These are phyloP conservation scores for Camillea tinctor DNA, from an alignment of 2,329 filamentous ascomycete species.

Conservation along the genomic window DNA sequence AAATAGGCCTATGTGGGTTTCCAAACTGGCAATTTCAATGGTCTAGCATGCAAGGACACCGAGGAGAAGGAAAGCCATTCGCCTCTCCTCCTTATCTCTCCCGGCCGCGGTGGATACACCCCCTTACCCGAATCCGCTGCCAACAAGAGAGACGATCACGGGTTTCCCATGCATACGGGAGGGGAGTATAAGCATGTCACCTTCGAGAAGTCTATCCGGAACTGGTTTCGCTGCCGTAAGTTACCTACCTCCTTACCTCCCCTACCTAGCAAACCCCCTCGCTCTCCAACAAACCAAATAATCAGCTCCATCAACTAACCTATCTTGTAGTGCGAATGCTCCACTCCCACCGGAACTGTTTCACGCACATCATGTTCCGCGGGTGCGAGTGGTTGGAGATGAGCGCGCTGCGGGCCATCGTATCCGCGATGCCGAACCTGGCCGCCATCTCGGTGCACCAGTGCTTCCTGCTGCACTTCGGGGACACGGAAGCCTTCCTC, in stretches of 20 bases:
- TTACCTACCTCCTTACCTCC: background rate
- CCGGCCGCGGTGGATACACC: background rate
- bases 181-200: background rate
- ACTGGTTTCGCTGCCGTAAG: background rate
- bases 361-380: slow-evolving; percentile 27
- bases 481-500: slow-evolving; percentile 18
- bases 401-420: slow-evolving; percentile 14
- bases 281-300: background rate
- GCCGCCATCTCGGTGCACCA: slow-evolving; percentile 25
- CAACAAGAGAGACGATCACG: background rate
- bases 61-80: background rate
- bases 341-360: slow-evolving; percentile 11
- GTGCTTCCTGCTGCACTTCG: slow-evolving; percentile 32
- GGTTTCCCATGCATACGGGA: background rate
- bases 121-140: background rate
- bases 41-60: background rate
- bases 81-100: background rate
- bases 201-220: background rate
- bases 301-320: background rate
- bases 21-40: background rate
- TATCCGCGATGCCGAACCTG: slow-evolving; percentile 20
- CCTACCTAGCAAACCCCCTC: too few relatives aligned
- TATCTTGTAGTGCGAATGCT: slow-evolving; percentile 7
- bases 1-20: background rate
- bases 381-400: slow-evolving; percentile 24